These are phyloP conservation scores for Eucalyptus sp. DNA, from an alignment of 345 rosid genomes.

Conservation along the genomic window DNA sequence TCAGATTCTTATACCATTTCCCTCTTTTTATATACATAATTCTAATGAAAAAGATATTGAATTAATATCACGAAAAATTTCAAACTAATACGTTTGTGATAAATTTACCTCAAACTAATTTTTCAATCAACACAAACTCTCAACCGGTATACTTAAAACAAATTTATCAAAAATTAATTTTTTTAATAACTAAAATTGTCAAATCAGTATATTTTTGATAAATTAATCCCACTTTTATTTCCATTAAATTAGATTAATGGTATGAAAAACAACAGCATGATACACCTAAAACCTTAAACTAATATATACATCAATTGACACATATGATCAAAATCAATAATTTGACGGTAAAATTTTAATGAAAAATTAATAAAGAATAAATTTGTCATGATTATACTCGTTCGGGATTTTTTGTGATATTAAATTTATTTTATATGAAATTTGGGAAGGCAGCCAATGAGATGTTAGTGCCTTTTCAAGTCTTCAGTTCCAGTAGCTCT, in stretches of 20 bases:
- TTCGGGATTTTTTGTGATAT: too few relatives aligned
- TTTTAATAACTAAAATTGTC: too few relatives aligned
- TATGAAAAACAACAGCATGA: fast-evolving
- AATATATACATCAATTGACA: fast-evolving
- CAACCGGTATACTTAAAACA: fast-evolving
- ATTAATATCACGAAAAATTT: too few relatives aligned
- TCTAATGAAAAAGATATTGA: not conserved
- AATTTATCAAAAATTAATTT: too few relatives aligned
- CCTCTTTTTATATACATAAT: not conserved
- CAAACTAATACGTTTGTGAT: fast-evolving
- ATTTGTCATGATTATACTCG: too few relatives aligned
- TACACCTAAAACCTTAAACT: too few relatives aligned
- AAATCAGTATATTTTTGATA: too few relatives aligned
- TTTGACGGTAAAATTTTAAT: too few relatives aligned
- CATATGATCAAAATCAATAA: fast-evolving
- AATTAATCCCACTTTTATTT: too few relatives aligned
- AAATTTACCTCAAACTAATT: fast-evolving
- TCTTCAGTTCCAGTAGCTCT: not conserved
- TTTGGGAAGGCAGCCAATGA: not conserved
- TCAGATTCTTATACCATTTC: not conserved
- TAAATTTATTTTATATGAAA: not conserved
- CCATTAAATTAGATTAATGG: fast-evolving
- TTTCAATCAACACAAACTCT: too few relatives aligned
- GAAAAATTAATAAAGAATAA: fast-evolving
- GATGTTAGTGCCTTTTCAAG: not conserved